Conservation (phyloP, 129 eudicot genomes). For the Flaveria ramosissima region DNA sequence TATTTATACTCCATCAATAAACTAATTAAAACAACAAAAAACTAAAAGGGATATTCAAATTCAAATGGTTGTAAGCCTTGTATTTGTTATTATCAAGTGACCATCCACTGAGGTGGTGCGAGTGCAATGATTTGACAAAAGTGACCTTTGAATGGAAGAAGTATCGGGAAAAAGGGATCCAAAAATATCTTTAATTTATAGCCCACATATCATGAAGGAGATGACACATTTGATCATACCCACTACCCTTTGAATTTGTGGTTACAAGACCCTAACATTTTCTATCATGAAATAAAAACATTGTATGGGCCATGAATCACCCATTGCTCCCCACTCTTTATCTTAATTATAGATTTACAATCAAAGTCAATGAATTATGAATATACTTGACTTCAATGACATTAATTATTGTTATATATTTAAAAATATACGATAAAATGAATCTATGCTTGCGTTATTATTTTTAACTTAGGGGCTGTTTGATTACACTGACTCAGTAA, state of each 20-base stretch:
- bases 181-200: constrained; percentile 23
- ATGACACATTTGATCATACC: constrained; percentile 34
- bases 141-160: constrained; percentile 27
- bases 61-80: constrained; percentile 18
- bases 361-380: constrained; percentile 18
- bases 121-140: constrained; percentile 24
- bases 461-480: too few relatives aligned
- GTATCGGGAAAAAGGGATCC: constrained; percentile 15
- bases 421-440: too few relatives aligned
- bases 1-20: not conserved
- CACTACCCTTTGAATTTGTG: constrained; percentile 30
- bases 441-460: too few relatives aligned
- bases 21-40: not conserved
- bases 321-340: constrained; percentile 38
- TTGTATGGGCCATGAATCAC: constrained; percentile 21
- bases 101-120: constrained; percentile 20
- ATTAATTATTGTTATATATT: too few relatives aligned
- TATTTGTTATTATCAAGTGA: constrained; percentile 28
- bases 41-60: not conserved
- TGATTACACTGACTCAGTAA: too few relatives aligned
- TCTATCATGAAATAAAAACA: constrained; percentile 7
- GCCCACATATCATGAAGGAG: constrained; percentile 37
- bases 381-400: constrained; percentile 11
- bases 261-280: constrained; percentile 20
- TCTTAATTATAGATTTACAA: not conserved